phyloP scores from a whole-genome alignment of 306 rosid genomes.

The Nissolia schottii region DNA sequence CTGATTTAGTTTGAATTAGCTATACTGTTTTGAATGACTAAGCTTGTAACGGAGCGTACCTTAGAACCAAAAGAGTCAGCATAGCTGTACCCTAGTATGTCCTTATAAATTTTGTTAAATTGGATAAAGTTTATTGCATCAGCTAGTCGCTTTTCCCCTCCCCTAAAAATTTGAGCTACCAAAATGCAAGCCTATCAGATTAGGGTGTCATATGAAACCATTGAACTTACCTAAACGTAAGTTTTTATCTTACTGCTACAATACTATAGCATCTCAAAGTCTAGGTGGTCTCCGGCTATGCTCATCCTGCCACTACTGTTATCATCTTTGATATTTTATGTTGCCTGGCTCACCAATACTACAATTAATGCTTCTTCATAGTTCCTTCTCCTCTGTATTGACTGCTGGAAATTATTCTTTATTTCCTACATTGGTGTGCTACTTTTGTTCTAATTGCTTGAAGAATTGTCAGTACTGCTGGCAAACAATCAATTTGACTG shows the following conservation, averaged over 20 bases:
- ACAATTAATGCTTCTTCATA: not conserved
- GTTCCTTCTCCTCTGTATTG: not conserved
- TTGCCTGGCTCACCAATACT: not conserved
- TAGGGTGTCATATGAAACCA: not conserved
- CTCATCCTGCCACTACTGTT: not conserved
- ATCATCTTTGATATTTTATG: not conserved
- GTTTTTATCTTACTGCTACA: not conserved
- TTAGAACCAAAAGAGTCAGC: not conserved
- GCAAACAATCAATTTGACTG: constrained; percentile 5
- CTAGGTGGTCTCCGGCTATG: not conserved
- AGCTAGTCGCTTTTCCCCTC: not conserved
- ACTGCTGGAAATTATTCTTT: not conserved
- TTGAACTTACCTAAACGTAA: not conserved
- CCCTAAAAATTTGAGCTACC: not conserved
- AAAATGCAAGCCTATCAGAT: not conserved
- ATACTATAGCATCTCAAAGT: not conserved
- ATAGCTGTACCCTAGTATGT: not conserved
- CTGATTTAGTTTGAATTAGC: not conserved
- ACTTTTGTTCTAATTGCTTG: not conserved
- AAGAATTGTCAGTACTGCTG: not conserved
- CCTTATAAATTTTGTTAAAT: not conserved
- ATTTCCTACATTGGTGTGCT: not conserved
- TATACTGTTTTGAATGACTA: not conserved
- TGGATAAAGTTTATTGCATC: not conserved
- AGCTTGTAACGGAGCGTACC: not conserved